Evolutionary conservation across 345 rosid species (phyloP).

Genomic region (Gossypium stocksii): DNA sequence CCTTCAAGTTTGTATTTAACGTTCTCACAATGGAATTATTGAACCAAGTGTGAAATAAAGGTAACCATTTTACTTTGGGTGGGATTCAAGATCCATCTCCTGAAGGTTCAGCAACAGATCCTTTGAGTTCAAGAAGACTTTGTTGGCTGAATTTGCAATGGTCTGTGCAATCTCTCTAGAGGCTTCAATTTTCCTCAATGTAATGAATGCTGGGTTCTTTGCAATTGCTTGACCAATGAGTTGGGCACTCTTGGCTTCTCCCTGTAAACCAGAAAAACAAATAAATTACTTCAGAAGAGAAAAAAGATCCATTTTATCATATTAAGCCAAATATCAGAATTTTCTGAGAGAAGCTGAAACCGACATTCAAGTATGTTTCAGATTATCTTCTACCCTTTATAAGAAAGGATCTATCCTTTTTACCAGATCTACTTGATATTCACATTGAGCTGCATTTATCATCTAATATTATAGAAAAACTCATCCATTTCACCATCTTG

Average conservation of each 20-base stretch:
- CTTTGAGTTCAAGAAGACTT: constrained; percentile 61
- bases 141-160: constrained; percentile 65
- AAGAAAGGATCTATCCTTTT: background rate
- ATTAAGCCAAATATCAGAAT: background rate
- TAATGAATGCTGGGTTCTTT: constrained; percentile 82
- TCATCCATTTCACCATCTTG: background rate
- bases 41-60: background rate
- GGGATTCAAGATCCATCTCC: constrained; percentile 46
- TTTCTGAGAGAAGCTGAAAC: background rate
- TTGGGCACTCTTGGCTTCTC: constrained; percentile 91
- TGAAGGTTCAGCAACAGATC: constrained; percentile 85
- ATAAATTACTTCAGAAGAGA: background rate
- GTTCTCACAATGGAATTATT: background rate
- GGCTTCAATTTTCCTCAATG: constrained; percentile 91
- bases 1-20: background rate
- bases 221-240: constrained; percentile 95
- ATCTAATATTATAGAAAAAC: background rate
- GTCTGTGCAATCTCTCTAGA: constrained; percentile 88
- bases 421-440: background rate
- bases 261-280: constrained; percentile 37
- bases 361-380: background rate
- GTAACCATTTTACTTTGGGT: constrained; percentile 27
- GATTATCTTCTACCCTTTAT: too few species aligned
- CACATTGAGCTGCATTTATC: background rate
- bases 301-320: background rate